phyloP scores from a whole-genome alignment of 2,329 filamentous ascomycete species.

The Pyrenophora tritici-repentis region DNA sequence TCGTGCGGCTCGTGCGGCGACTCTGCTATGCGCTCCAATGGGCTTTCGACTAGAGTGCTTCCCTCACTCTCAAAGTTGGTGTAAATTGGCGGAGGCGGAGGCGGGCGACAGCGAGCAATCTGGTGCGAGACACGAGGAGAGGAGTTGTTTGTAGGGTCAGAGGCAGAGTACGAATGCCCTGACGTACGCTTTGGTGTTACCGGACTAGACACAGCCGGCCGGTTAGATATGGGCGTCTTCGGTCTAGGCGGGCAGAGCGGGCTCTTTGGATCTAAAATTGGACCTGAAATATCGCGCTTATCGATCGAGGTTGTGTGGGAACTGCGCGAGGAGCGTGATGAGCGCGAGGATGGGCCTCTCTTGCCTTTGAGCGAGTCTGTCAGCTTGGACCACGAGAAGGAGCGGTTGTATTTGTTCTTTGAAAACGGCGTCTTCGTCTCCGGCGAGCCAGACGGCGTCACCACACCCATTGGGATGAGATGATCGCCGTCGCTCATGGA shows the following conservation, averaged over 20 bases:
- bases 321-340: constrained; percentile 18
- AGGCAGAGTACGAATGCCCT: constrained; percentile 25
- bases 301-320: constrained; percentile 23
- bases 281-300: constrained; percentile 33
- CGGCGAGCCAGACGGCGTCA: constrained; percentile 20
- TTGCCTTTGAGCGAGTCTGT: constrained; percentile 33
- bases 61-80: constrained; percentile 22
- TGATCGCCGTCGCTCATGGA: constrained; percentile 29
- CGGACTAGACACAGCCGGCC: constrained; percentile 18
- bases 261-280: constrained; percentile 25
- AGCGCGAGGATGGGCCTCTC: constrained; percentile 18
- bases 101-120: not conserved
- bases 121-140: constrained; percentile 3
- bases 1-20: constrained; percentile 21
- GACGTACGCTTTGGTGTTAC: constrained; percentile 3
- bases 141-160: constrained; percentile 29
- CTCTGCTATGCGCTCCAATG: constrained; percentile 34
- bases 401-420: constrained; percentile 18
- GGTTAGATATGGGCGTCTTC: not conserved
- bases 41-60: constrained; percentile 19
- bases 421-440: constrained; percentile 6
- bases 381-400: constrained; percentile 37
- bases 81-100: constrained; percentile 16
- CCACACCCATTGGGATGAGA: constrained; percentile 21
- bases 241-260: constrained; percentile 23